Evolutionary conservation across 257 asterid genomes (phyloP), one percentile per base, ranked within the genome.

Genomic region (Handroanthus guayacan): DNA sequence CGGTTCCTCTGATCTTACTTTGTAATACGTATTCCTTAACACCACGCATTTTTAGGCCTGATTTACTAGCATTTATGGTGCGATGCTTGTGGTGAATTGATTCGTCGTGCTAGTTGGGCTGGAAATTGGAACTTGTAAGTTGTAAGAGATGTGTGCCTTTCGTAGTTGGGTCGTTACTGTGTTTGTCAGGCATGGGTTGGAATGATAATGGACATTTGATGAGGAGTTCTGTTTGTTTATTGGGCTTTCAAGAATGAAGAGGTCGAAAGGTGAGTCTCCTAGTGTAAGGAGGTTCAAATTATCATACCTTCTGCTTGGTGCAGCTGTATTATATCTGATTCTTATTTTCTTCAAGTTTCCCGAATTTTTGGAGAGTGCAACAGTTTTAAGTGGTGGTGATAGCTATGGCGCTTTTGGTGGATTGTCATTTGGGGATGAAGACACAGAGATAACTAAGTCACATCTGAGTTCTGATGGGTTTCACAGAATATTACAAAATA

Each of bases 311-410:
- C 83, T 90, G 75, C 71, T 92, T 69, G 92, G 85, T 54, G 83
- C 88, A 57, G 91, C 90, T 77, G 93, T 87, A 62, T 81, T 94
- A 67, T 94, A 94, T 81, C 83, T 94, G 91, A 69, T 83, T 62
- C 80, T 93, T 58, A 81, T 94, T 50, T 88, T 90, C 78, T 61
- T 89, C 70, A 90, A 89, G 90, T 89, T 90, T 78, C 93, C 91
- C 4, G 86, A 86, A 34, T 83, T 87, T 77, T 84, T 88, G 79
- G 96, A 87, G 84, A 93, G 86, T 68, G 87, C 91, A 11, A 31
- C 87, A 51, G 77, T 78, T 80, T 82, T 87, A 61, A 85, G 87
- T 71, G 85, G 82, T 47, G 86, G 48, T 34, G 86, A 77, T 67
- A 76, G 75, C 44, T 67, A 74, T 54, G 82, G 65, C 25, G 72